Base-by-base conservation (phyloP, 805 yeast genomes). In the Sugiyamaella valdiviana region DNA sequence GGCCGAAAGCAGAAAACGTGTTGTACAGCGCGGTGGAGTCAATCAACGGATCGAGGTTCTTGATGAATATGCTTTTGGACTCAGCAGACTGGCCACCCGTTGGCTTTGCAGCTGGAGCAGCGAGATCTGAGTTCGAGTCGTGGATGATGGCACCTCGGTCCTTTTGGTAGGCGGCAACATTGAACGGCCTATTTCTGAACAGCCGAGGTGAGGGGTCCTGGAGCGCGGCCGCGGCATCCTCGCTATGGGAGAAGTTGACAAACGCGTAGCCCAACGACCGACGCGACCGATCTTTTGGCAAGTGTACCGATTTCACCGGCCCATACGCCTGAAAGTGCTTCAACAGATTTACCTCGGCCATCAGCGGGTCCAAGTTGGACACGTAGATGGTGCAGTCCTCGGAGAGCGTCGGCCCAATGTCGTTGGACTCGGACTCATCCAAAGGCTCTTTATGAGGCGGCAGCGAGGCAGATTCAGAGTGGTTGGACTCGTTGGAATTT, bases 161-260 rank as follows among this genome's bases (percentile, higher is more conserved):
- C 76, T 93, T 82, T 74, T 86, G 93, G 59, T 93, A 85, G 90
- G 93, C 84, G 93, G 85, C 85, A 72, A 87, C 85, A 74, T 95
- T 80, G 70, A 93, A 83, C 61, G 91, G 85, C 67, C 80, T 81
- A 63, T 91, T 93, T 66, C 85, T 85, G 70, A 87, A 77, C 63
- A 79, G 78, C 52, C 83, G 69, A 73, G 85, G 85, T 81, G 84
- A 83, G 71, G 85, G 76, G 66, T 83, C 85, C 63, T 85, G 90
- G 67, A 87, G 75, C 55, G 95, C 95, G 62, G 74, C 77, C 71
- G 80, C 85, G 64, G 91, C 95, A 63, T 86, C 93, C 57, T 77
- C 83, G 57, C 75, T 79, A 78, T 71, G 79, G 83, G 78, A 44
- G 45, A 74, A 87, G 79, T 86, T 88, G 61, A 88, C 95, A 71